Evolutionary conservation across 1,284 basidiomycete genomes (phyloP).

Genomic region (Malassezia brasiliensis): DNA sequence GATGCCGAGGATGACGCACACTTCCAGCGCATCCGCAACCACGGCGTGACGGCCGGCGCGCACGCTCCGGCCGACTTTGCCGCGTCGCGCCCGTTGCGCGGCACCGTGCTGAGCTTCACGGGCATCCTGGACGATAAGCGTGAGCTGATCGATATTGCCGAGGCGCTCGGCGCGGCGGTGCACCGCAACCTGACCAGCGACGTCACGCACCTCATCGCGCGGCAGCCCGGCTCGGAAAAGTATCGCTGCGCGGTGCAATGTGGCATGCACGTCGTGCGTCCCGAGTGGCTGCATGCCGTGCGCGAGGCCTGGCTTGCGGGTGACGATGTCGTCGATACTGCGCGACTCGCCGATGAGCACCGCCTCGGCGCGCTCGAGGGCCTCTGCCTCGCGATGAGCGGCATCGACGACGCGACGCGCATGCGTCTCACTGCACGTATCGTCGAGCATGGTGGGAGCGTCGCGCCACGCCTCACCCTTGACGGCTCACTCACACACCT

Average conservation of each 20-base stretch:
- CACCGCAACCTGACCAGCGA: constrained; percentile 63
- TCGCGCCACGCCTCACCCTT: constrained; percentile 26
- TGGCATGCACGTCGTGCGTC: constrained; percentile 62
- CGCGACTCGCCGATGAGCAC: constrained; percentile 56
- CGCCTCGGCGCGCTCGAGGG: constrained; percentile 60
- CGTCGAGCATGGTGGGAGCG: constrained; percentile 9
- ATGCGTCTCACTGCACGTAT: constrained; percentile 19
- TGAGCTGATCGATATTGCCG: constrained; percentile 61
- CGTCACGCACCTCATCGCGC: constrained; percentile 69
- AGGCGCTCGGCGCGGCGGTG: constrained; percentile 63
- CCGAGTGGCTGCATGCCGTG: constrained; percentile 62
- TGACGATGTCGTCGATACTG: constrained; percentile 59
- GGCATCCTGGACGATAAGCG: constrained; percentile 57
- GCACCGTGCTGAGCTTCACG: constrained; percentile 61
- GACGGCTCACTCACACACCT: constrained; percentile 50
- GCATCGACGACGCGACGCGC: constrained; percentile 10
- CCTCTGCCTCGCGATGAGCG: constrained; percentile 51
- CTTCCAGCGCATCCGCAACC: constrained; percentile 25
- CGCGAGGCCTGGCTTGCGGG: constrained; percentile 65
- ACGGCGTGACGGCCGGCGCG: constrained; percentile 40
- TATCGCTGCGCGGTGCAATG: constrained; percentile 69
- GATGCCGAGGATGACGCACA: constrained; percentile 36
- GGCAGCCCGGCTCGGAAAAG: constrained; percentile 63
- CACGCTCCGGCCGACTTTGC: constrained; percentile 36
- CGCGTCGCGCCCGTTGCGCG: constrained; percentile 55